Percentiles rank a stretch among this genome's conserved stretches.
Evolutionary conservation across 2,329 filamentous ascomycete genomes (phyloP).

Genomic region (Penicillium sp.): DNA sequence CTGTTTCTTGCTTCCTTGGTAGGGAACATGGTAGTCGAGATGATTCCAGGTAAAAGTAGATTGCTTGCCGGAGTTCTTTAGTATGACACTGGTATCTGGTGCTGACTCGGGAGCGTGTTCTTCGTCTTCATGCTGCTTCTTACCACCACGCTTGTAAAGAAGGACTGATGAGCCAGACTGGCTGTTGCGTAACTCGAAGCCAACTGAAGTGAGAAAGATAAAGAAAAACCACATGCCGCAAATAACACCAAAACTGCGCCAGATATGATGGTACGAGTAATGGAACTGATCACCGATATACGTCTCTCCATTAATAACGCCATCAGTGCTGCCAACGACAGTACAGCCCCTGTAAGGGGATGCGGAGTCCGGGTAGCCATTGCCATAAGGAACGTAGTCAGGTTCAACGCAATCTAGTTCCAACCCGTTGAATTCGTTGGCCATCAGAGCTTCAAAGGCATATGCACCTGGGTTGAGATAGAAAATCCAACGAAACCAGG

Average conservation of each 20-base stretch:
- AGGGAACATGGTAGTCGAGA: constrained; percentile 64
- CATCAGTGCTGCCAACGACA: constrained; percentile 26
- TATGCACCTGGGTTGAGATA: constrained; percentile 64
- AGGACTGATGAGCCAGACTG: constrained; percentile 29
- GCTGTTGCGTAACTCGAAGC: constrained; percentile 60
- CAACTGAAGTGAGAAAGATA: constrained; percentile 66
- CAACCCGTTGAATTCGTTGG: constrained; percentile 63
- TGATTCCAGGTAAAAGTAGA: constrained; percentile 77
- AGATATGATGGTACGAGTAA: constrained; percentile 55
- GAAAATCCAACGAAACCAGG: constrained; percentile 60
- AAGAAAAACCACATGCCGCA: constrained; percentile 71
- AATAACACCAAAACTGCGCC: constrained; percentile 75
- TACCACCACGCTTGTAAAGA: constrained; percentile 30
- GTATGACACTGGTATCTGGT: neutral
- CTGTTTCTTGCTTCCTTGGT: constrained; percentile 41
- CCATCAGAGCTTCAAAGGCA: constrained; percentile 62
- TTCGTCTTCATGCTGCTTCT: constrained; percentile 17
- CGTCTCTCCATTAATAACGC: constrained; percentile 45
- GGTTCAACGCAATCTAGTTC: constrained; percentile 52
- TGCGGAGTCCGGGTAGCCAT: constrained; percentile 31
- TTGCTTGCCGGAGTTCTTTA: constrained; percentile 61
- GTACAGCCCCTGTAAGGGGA: constrained; percentile 29
- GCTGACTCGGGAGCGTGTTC: neutral
- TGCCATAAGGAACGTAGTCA: constrained; percentile 43
- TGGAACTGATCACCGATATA: constrained; percentile 53